These are phyloP conservation scores for Gloeostereum incarnatum DNA, from an alignment of 768 basidiomycete species.

Conservation along the genomic window DNA sequence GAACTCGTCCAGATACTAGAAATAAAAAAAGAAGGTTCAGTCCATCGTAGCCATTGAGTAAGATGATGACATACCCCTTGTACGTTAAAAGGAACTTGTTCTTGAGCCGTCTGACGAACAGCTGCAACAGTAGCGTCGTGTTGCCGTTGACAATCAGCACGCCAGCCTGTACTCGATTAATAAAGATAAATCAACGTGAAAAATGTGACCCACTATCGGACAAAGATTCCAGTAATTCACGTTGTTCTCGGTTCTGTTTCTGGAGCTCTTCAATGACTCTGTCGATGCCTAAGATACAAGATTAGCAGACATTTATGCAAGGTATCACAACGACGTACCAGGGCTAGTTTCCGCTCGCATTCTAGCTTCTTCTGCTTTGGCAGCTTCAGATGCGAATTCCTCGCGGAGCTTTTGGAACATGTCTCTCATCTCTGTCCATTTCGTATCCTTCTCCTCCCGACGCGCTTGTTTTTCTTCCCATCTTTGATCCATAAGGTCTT, in stretches of 20 bases:
- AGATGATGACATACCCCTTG: constrained; percentile 50
- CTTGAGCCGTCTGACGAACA: constrained; percentile 61
- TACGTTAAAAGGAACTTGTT: constrained; percentile 78
- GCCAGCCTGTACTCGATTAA: constrained; percentile 41
- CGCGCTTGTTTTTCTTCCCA: constrained; percentile 55
- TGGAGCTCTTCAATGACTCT: constrained; percentile 49
- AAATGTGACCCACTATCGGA: constrained; percentile 48
- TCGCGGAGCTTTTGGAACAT: constrained; percentile 52
- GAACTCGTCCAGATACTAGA: constrained; percentile 79
- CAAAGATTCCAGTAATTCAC: constrained; percentile 42
- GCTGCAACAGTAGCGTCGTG: constrained; percentile 61
- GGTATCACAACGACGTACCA: constrained; percentile 26
- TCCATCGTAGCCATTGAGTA: constrained; percentile 2
- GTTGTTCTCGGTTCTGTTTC: constrained; percentile 50
- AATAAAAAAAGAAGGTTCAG: not conserved
- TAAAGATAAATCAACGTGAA: not conserved
- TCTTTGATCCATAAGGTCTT: constrained; percentile 46
- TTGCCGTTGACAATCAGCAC: constrained; percentile 52
- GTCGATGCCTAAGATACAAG: constrained; percentile 37
- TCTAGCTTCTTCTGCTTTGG: constrained; percentile 42
- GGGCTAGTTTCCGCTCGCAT: constrained; percentile 44
- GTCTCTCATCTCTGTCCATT: constrained; percentile 46
- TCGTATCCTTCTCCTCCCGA: constrained; percentile 47
- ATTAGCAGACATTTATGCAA: constrained; percentile 7
- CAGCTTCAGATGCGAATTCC: constrained; percentile 44